These are phyloP conservation scores for Cyberlindnera sargentensis DNA, from an alignment of 805 yeast species.

Conservation along the genomic window DNA sequence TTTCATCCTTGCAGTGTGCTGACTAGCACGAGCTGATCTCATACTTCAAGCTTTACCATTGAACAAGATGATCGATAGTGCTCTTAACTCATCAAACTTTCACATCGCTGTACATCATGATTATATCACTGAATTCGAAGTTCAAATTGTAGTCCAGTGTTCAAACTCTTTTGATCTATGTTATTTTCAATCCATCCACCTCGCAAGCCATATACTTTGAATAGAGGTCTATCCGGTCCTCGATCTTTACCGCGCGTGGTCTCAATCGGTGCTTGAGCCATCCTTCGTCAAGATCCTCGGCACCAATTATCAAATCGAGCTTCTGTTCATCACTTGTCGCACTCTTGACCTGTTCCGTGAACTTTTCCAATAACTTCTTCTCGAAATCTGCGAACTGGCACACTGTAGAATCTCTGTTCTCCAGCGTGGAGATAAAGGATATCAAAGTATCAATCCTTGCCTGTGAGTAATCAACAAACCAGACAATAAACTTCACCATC, in stretches of 20 bases:
- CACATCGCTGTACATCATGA: too few relatives aligned
- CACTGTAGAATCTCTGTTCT: slow-evolving; percentile 10
- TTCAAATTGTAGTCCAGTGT: too few relatives aligned
- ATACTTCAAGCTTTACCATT: too few relatives aligned
- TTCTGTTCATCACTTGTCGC: slow-evolving; percentile 6
- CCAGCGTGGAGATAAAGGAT: neutral
- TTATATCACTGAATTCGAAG: too few relatives aligned
- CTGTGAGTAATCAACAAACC: slow-evolving; percentile 13
- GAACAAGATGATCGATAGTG: too few relatives aligned
- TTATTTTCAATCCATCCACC: neutral
- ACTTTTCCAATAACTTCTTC: slow-evolving; percentile 6
- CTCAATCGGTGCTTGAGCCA: slow-evolving; percentile 19
- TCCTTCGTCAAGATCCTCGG: slow-evolving; percentile 18
- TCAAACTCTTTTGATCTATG: neutral
- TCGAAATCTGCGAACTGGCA: slow-evolving; percentile 15
- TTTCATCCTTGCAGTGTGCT: too few relatives aligned
- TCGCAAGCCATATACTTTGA: slow-evolving; percentile 2
- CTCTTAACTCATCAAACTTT: too few relatives aligned
- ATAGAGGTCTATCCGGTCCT: slow-evolving; percentile 5
- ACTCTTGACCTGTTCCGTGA: slow-evolving; percentile 1
- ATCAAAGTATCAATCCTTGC: slow-evolving; percentile 5
- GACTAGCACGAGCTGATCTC: too few relatives aligned
- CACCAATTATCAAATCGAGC: slow-evolving; percentile 14
- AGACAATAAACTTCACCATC: slow-evolving; percentile 16
- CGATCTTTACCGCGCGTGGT: slow-evolving; percentile 15